Conservation (phyloP, 2,329 filamentous ascomycete genomes). For the Ceratocystis destructans region DNA sequence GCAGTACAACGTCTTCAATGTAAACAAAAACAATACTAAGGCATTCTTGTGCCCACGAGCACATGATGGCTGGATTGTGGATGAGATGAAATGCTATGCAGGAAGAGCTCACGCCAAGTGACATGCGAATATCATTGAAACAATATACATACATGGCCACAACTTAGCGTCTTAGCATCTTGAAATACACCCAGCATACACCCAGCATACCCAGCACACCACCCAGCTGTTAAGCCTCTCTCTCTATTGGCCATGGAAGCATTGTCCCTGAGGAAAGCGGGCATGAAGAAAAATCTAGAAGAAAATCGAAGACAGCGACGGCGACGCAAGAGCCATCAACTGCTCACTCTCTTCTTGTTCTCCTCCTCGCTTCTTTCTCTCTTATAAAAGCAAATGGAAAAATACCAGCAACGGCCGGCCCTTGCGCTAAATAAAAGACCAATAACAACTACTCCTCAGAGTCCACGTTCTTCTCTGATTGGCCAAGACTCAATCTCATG, state of each 20-base stretch:
- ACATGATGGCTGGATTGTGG: no score
- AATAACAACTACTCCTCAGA: neutral
- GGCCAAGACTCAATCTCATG: neutral
- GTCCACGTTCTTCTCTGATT: conserved; percentile 10
- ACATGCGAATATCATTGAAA: no score
- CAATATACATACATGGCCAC: no score
- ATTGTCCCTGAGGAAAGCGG: neutral
- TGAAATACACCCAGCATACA: no score
- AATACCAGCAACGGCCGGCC: neutral
- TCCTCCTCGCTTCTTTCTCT: neutral
- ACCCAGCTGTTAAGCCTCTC: no score
- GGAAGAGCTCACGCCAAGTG: no score
- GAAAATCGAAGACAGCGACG: neutral
- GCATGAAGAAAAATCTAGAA: neutral
- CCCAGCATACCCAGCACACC: no score
- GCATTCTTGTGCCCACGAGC: no score
- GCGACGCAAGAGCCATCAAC: neutral
- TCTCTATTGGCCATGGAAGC: neutral
- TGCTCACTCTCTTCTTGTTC: neutral
- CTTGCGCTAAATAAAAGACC: neutral
- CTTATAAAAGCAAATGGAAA: neutral
- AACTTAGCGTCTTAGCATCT: no score
- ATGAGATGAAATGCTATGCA: no score
- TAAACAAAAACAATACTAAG: neutral
- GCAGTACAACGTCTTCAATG: neutral